These are phyloP conservation scores for Gossypium australe DNA, from an alignment of 345 rosid genomes.

Conservation along the genomic window DNA sequence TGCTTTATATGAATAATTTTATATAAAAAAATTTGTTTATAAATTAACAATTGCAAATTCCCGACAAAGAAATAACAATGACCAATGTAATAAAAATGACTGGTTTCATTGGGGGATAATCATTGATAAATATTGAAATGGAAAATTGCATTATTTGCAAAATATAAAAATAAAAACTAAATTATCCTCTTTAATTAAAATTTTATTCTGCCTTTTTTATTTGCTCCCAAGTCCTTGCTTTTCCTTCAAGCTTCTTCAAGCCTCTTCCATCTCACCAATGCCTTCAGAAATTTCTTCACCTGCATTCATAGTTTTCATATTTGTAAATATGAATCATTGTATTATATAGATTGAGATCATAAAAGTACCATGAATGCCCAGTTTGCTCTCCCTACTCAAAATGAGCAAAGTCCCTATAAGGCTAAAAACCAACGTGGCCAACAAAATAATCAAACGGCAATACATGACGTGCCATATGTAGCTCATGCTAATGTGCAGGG, in stretches of 20 bases:
- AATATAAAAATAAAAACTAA: background rate
- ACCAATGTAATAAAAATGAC: too few species aligned
- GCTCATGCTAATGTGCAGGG: too few species aligned
- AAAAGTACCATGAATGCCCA: too few species aligned
- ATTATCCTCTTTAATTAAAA: background rate
- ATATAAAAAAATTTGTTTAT: too few species aligned
- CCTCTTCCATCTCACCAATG: slow-evolving; percentile 63
- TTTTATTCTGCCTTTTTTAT: background rate
- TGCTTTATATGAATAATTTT: too few species aligned
- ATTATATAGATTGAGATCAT: background rate
- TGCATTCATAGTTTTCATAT: slow-evolving; percentile 18
- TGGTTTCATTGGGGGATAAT: too few species aligned
- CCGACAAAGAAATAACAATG: background rate
- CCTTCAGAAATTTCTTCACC: slow-evolving; percentile 79
- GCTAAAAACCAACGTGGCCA: too few species aligned
- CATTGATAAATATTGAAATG: too few species aligned
- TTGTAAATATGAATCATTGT: background rate
- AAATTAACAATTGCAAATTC: background rate
- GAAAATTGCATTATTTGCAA: background rate
- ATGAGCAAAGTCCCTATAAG: too few species aligned
- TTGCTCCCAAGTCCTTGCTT: background rate
- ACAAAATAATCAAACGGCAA: too few species aligned
- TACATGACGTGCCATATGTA: too few species aligned
- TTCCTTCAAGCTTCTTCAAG: slow-evolving; percentile 9
- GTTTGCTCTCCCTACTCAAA: too few species aligned